A percentile compares a stretch with the other conserved stretches of the same genome.
phyloP scores from a whole-genome alignment of 2,329 filamentous ascomycete genomes.

The Fusarium neocosmosporiellum region DNA sequence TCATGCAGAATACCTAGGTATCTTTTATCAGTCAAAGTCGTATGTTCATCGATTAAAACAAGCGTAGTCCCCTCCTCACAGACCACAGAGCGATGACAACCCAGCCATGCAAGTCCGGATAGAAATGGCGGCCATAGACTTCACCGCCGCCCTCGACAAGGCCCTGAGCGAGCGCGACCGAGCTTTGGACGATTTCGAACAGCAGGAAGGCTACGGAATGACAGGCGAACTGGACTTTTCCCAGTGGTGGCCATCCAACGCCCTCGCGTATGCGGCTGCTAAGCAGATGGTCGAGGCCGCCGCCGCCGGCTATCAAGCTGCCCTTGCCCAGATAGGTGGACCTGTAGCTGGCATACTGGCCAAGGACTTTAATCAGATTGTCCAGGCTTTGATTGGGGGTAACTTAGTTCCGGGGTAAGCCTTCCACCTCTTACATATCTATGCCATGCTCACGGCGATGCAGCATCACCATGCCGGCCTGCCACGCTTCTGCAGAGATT shows the following conservation, averaged over 20 bases:
- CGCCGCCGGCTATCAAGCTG: slow-evolving; percentile 16
- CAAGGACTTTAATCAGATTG: slow-evolving; percentile 16
- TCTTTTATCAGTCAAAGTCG: slow-evolving; percentile 28
- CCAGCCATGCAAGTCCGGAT: slow-evolving; percentile 2
- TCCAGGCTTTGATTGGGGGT: slow-evolving; percentile 23
- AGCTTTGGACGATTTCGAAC: slow-evolving; percentile 23
- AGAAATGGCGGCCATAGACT: slow-evolving; percentile 4
- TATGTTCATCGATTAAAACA: not conserved
- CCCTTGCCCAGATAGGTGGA: slow-evolving; percentile 10
- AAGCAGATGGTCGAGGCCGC: slow-evolving; percentile 24
- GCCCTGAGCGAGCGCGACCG: slow-evolving; percentile 21
- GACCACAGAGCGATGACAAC: slow-evolving; percentile 1
- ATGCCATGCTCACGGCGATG: not conserved
- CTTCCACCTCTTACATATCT: not conserved
- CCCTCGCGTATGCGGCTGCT: slow-evolving; percentile 19
- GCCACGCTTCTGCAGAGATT: slow-evolving; percentile 30
- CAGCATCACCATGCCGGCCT: slow-evolving; percentile 34
- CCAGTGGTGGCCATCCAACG: slow-evolving; percentile 28
- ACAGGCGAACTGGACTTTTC: slow-evolving; percentile 25
- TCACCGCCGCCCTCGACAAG: slow-evolving; percentile 17
- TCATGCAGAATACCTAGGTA: slow-evolving; percentile 2
- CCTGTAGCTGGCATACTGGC: slow-evolving; percentile 10
- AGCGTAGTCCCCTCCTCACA: not conserved
- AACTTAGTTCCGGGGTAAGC: slow-evolving; percentile 18
- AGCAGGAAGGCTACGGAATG: slow-evolving; percentile 17